These are phyloP conservation scores for Exophiala xenobiotica DNA, from an alignment of 2,329 filamentous ascomycete genomes.

Conservation along the genomic window DNA sequence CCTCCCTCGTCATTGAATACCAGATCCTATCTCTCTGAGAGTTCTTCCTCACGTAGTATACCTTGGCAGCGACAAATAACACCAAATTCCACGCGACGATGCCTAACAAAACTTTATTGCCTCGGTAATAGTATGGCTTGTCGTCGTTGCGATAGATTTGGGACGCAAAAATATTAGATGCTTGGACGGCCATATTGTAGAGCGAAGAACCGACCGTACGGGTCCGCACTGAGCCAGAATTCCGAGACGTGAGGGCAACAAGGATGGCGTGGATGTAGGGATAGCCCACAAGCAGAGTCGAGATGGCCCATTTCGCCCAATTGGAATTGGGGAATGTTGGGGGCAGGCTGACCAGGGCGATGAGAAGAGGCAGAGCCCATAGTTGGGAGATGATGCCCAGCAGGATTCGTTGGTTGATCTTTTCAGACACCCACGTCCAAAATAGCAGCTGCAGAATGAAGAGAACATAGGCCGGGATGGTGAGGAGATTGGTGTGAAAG, in stretches of 20 bases:
- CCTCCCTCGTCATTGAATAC: constrained; percentile 46
- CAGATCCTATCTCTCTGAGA: constrained; percentile 35
- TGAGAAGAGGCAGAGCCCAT: constrained; percentile 61
- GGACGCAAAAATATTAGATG: constrained; percentile 39
- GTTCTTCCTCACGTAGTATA: constrained; percentile 37
- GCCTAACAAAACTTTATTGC: constrained; percentile 52
- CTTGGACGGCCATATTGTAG: constrained; percentile 49
- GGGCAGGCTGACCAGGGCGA: constrained; percentile 54
- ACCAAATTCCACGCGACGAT: constrained; percentile 51
- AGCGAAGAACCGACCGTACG: constrained; percentile 60
- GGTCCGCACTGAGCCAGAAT: constrained; percentile 61
- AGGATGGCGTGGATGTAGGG: constrained; percentile 61
- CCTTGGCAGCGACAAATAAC: constrained; percentile 34
- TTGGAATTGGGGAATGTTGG: constrained; percentile 47
- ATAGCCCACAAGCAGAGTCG: constrained; percentile 52
- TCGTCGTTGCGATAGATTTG: constrained; percentile 60
- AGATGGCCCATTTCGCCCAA: constrained; percentile 55
- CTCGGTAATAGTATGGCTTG: constrained; percentile 52
- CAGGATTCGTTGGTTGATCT: constrained; percentile 48
- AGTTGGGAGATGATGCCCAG: constrained; percentile 53
- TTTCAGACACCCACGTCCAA: constrained; percentile 54
- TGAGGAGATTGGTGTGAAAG: constrained; percentile 63
- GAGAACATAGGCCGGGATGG: constrained; percentile 58
- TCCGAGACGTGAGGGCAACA: constrained; percentile 61
- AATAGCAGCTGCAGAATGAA: constrained; percentile 59